These are phyloP conservation scores for Sporothrix mexicana DNA, from an alignment of 2,329 filamentous ascomycete genomes.

Conservation along the genomic window DNA sequence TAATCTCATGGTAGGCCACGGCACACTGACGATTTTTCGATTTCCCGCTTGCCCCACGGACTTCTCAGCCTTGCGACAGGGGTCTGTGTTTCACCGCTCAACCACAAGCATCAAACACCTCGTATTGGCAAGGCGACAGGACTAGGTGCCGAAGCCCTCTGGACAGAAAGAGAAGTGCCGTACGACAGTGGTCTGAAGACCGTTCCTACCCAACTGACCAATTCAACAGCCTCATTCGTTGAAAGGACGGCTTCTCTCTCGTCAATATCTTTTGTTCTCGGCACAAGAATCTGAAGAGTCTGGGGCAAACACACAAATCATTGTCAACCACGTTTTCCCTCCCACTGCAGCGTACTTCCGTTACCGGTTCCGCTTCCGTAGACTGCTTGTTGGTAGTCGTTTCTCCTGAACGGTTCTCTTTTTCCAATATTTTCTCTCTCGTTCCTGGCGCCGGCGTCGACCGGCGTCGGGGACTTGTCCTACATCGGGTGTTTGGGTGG, in stretches of 20 bases:
- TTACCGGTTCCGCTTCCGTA: neutral
- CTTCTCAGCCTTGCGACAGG: conserved; percentile 21
- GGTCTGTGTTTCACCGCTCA: neutral
- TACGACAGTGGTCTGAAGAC: neutral
- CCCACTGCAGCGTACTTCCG: conserved; percentile 6
- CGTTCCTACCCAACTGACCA: neutral
- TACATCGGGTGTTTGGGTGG: neutral
- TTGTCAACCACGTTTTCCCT: neutral
- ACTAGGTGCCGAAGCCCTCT: neutral
- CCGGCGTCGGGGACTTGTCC: conserved; percentile 6
- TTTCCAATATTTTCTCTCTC: neutral
- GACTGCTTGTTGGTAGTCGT: neutral
- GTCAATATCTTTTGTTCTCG: neutral
- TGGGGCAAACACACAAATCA: neutral
- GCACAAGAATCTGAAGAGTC: neutral
- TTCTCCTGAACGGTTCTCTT: neutral
- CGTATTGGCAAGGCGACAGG: neutral
- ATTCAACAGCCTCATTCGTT: neutral
- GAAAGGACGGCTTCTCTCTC: too few species aligned
- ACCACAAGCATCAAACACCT: neutral
- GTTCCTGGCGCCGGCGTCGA: conserved; percentile 10
- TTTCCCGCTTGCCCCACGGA: neutral
- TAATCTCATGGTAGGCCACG: neutral
- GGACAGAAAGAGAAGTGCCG: neutral
- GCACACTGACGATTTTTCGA: too few species aligned